These are phyloP conservation scores for Fraxinus latifolia DNA, from an alignment of 305 asterid species.

Conservation along the genomic window DNA sequence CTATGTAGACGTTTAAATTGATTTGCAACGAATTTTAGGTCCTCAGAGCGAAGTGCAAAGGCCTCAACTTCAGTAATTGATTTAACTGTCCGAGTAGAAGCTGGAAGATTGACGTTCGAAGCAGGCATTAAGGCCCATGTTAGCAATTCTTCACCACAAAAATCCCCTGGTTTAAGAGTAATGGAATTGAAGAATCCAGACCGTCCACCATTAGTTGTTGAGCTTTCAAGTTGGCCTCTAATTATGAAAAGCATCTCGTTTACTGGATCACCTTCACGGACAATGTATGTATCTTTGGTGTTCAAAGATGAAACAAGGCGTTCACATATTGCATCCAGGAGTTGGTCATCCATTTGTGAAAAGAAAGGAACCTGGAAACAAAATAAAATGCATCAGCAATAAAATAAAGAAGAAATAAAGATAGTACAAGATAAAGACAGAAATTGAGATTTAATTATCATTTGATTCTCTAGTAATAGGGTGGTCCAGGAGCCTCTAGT, in stretches of 20 bases:
- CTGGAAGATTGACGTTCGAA: slow-evolving; percentile 54
- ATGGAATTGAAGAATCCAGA: slow-evolving; percentile 82
- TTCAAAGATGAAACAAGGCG: slow-evolving; percentile 68
- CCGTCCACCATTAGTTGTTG: slow-evolving; percentile 84
- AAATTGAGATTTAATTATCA: neutral
- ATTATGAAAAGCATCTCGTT: slow-evolving; percentile 85
- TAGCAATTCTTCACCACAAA: slow-evolving; percentile 81
- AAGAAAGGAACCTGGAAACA: slow-evolving; percentile 71
- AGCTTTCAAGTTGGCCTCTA: slow-evolving; percentile 78
- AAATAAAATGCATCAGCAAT: neutral
- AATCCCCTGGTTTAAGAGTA: slow-evolving; percentile 69
- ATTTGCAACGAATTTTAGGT: slow-evolving; percentile 69
- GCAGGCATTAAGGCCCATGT: slow-evolving; percentile 78
- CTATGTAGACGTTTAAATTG: slow-evolving; percentile 81
- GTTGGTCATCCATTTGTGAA: slow-evolving; percentile 81
- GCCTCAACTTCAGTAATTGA: slow-evolving; percentile 74
- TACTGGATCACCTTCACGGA: slow-evolving; percentile 87
- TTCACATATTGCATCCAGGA: slow-evolving; percentile 83
- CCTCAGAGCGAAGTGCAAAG: slow-evolving; percentile 74
- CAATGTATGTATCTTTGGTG: slow-evolving; percentile 66
- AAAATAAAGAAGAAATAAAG: neutral
- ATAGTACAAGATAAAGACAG: neutral
- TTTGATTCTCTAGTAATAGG: neutral
- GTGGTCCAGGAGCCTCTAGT: neutral
- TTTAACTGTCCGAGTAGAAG: slow-evolving; percentile 74